phyloP scores from a whole-genome alignment of 441 rosid genomes.

The Codiaeum variegatum region DNA sequence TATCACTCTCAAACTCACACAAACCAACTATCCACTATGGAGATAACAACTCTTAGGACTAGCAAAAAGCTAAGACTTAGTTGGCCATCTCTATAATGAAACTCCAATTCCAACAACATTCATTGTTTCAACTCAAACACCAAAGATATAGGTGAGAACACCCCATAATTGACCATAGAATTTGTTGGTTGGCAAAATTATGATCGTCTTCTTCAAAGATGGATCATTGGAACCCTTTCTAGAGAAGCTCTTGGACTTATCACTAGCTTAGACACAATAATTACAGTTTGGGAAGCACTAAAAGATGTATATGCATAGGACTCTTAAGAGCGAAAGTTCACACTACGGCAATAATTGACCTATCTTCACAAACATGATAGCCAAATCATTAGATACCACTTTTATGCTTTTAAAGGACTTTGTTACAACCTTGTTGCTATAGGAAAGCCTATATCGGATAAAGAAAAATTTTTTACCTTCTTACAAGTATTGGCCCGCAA shows the following conservation, averaged over 20 bases:
- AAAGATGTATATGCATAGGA: constrained; percentile 10
- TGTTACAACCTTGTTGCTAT: background rate
- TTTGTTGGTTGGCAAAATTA: background rate
- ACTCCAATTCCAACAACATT: background rate
- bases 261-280: background rate
- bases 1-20: background rate
- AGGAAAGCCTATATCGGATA: background rate
- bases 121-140: background rate
- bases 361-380: constrained; percentile 2
- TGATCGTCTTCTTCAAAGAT: background rate
- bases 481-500: too few relatives aligned
- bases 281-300: background rate
- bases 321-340: constrained; percentile 5
- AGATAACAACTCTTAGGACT: background rate
- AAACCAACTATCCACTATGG: background rate
- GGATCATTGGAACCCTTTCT: background rate
- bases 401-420: background rate
- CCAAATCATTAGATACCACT: background rate
- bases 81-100: background rate
- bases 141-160: background rate
- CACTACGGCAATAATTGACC: background rate
- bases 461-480: background rate
- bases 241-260: background rate
- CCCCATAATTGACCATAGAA: background rate
- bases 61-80: background rate